These are phyloP conservation scores for Zoysia pacifica DNA, from an alignment of 176 grass and related monocot genomes.

Conservation along the genomic window DNA sequence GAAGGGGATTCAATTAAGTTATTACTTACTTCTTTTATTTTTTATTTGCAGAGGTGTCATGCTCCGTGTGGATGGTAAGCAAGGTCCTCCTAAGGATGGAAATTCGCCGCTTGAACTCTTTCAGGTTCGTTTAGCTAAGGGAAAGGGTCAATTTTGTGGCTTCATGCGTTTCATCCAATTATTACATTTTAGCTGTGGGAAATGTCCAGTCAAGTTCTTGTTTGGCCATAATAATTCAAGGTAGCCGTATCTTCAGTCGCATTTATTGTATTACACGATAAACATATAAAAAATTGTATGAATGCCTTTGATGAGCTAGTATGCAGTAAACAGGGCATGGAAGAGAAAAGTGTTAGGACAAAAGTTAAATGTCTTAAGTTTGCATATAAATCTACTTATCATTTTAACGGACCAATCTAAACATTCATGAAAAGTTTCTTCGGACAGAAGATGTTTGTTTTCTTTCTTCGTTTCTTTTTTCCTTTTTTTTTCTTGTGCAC, in stretches of 20 bases:
- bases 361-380: not conserved
- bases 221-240: too few species aligned
- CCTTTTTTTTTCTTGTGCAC: not conserved
- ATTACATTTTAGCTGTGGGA: not conserved
- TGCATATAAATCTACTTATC: not conserved
- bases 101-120: conserved; percentile 92
- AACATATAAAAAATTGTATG: too few species aligned
- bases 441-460: not conserved
- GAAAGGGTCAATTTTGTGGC: conserved; percentile 4
- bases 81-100: conserved; percentile 97
- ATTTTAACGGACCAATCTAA: not conserved
- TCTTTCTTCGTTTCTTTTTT: not conserved
- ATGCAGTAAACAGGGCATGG: not conserved
- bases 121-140: conserved; percentile 56
- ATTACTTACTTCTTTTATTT: conserved; percentile 2
- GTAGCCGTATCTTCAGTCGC: too few species aligned
- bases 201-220: not conserved
- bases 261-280: too few species aligned
- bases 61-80: conserved; percentile 96
- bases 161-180: not conserved
- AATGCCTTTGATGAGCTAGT: too few species aligned
- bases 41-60: conserved; percentile 72
- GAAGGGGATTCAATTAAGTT: conserved; percentile 23
- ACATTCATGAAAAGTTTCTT: not conserved
- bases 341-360: too few species aligned